Conservation (phyloP, 148 eudicot species). For the Simmondsia chinensis region DNA sequence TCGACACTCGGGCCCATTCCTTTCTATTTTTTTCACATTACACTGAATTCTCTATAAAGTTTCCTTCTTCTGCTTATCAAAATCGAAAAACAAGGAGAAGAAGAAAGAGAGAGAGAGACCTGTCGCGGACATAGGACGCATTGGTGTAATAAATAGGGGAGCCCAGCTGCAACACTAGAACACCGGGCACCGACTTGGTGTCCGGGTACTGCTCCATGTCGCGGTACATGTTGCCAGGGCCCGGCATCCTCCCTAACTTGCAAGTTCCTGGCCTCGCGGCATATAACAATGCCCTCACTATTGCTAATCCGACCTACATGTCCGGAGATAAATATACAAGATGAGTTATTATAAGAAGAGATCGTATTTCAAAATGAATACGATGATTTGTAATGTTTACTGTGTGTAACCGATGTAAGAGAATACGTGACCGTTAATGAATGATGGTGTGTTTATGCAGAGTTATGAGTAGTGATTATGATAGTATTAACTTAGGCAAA, state of each 20-base stretch:
- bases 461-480: too few species aligned
- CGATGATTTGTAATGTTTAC: not conserved
- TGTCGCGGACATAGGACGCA: constrained; percentile 56
- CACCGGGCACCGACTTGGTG: constrained; percentile 33
- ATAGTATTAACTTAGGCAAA: too few species aligned
- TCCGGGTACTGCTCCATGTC: constrained; percentile 70
- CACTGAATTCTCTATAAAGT: not conserved
- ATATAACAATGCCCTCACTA: constrained; percentile 61
- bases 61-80: too few species aligned
- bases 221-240: constrained; percentile 42
- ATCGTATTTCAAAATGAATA: not conserved
- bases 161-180: constrained; percentile 60
- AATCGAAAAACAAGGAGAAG: not conserved
- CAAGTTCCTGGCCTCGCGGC: constrained; percentile 72
- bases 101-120: constrained; percentile 19
- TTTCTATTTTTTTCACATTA: too few species aligned
- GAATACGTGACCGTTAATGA: not conserved
- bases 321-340: not conserved
- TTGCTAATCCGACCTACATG: constrained; percentile 47
- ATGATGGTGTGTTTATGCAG: not conserved
- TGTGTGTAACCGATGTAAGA: too few species aligned
- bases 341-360: not conserved
- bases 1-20: too few species aligned
- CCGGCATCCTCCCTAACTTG: constrained; percentile 59
- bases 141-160: constrained; percentile 80